These are phyloP conservation scores for Laetiporus sulphureus DNA, from an alignment of 1,284 basidiomycete species.

Conservation along the genomic window DNA sequence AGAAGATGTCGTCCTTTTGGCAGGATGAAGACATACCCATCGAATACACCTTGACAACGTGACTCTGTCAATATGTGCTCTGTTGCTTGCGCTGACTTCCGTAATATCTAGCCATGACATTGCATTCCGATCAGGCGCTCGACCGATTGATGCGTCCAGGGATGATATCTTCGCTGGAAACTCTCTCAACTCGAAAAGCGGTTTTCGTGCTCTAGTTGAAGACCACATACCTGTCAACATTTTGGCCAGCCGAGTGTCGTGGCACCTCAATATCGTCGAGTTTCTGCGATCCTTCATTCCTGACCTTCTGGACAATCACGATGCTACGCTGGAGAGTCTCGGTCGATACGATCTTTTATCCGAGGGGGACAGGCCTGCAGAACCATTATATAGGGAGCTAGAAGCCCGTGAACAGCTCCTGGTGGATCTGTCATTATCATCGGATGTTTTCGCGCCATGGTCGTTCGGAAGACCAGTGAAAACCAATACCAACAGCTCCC, in stretches of 20 bases:
- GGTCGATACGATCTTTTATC: slow-evolving; percentile 35
- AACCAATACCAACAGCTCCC: slow-evolving; percentile 22
- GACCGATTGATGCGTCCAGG: slow-evolving; percentile 34
- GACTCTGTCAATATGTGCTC: slow-evolving; percentile 12
- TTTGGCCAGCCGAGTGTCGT: slow-evolving; percentile 37
- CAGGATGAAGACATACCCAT: slow-evolving; percentile 38
- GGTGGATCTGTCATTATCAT: slow-evolving; percentile 55
- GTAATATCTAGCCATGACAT: slow-evolving; percentile 50
- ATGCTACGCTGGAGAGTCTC: slow-evolving; percentile 31
- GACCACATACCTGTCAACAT: slow-evolving; percentile 36
- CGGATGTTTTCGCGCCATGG: slow-evolving; percentile 45
- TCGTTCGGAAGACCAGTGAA: slow-evolving; percentile 27
- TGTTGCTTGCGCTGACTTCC: slow-evolving; percentile 5
- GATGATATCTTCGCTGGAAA: slow-evolving; percentile 52
- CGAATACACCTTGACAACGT: slow-evolving; percentile 56
- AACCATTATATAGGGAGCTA: slow-evolving; percentile 39
- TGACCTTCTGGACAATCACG: slow-evolving; percentile 28
- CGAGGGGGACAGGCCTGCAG: slow-evolving; percentile 30
- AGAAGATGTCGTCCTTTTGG: slow-evolving; percentile 49
- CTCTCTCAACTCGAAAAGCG: slow-evolving; percentile 40
- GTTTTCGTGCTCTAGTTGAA: slow-evolving; percentile 44
- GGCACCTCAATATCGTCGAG: slow-evolving; percentile 44
- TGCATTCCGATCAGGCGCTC: slow-evolving; percentile 43
- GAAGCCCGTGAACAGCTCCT: slow-evolving; percentile 54
- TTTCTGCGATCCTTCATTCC: slow-evolving; percentile 37